Conservation (phyloP, 1,284 basidiomycete species). For the Cutaneotrichosporon daszewskae region DNA sequence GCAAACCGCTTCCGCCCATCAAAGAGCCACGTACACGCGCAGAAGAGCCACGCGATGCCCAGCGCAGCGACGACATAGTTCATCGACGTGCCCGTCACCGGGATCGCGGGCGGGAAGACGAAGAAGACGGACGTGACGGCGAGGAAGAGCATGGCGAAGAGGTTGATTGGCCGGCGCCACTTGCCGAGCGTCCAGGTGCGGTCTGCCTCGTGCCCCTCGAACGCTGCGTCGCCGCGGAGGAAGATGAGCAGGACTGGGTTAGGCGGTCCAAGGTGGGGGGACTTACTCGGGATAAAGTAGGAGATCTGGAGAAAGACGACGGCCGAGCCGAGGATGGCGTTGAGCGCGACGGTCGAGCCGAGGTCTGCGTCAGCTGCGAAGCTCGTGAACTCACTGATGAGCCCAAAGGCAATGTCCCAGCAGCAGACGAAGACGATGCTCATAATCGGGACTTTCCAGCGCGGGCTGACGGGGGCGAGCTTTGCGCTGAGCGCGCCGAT, state of each 20-base stretch:
- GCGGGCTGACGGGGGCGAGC: slow-evolving; percentile 52
- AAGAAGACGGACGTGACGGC: slow-evolving; percentile 51
- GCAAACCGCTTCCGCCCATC: slow-evolving; percentile 42
- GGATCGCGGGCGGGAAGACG: slow-evolving; percentile 50
- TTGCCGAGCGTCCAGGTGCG: not conserved
- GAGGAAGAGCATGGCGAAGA: slow-evolving; percentile 43
- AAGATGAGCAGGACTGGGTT: slow-evolving; percentile 1
- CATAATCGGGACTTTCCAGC: slow-evolving; percentile 53
- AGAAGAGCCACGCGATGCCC: slow-evolving; percentile 33
- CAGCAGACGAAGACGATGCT: slow-evolving; percentile 56
- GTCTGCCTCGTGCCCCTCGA: slow-evolving; percentile 18
- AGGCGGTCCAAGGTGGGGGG: slow-evolving; percentile 24
- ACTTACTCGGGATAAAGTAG: slow-evolving; percentile 46
- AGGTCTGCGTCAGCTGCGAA: slow-evolving; percentile 29
- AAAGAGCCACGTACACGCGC: slow-evolving; percentile 39
- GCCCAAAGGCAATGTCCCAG: slow-evolving; percentile 14
- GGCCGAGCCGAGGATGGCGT: slow-evolving; percentile 44
- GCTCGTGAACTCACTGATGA: slow-evolving; percentile 10
- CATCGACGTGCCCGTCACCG: slow-evolving; percentile 43
- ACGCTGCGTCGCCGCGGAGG: slow-evolving; percentile 20
- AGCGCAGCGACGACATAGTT: slow-evolving; percentile 47
- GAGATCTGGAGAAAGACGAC: slow-evolving; percentile 48
- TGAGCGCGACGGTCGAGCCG: slow-evolving; percentile 53
- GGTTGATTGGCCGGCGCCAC: slow-evolving; percentile 29
- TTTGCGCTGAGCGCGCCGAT: slow-evolving; percentile 53